Base-by-base conservation (phyloP, 805 yeast genomes). In the Wickerhamiella kazuoi region DNA sequence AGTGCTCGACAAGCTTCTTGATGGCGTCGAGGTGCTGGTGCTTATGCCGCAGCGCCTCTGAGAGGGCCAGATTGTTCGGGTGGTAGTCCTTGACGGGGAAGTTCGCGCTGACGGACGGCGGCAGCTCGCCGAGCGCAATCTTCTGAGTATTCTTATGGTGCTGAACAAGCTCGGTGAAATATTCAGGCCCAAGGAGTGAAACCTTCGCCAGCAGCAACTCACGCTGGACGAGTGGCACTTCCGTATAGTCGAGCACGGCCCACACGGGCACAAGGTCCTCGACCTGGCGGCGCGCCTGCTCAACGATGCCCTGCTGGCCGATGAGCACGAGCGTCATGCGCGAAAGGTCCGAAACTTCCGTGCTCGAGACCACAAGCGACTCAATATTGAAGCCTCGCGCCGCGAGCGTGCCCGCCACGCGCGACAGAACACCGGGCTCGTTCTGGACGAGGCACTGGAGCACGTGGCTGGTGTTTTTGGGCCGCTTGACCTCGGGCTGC, bases 371-470 rank as follows among this genome's bases (percentile, higher is more conserved):
- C 43, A 90, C 95, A 47, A 90, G 69, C 9, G 97, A 87, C 60
- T 90, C 98, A 54, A 90, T 90, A 65, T 90, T 90, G 74, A 90
- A 90, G 15, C 98, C 98, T 60, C 98, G 72, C 30, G 96, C 97
- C 30, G 98, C 98, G 49, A 90, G 69, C 39, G 94, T 84, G 40
- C 96, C 95, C 5, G 96, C 79, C 33, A 90, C 81, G 40, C 87
- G 73, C 28, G 94, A 78, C 52, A 90, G 67, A 35, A 90, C 98
- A 69, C 98, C 98, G 6, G 98, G 97, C 63, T 90, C 98, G 61
- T 90, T 87, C 63, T 90, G 97, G 15, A 90, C 98, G 56, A 90
- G 69, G 65, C 98, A 90, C 69, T 87, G 90, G 57, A 90, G 69
- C 34, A 90, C 93, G 52, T 90, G 98, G 53, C 80, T 80, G 49